phyloP scores from a whole-genome alignment of 305 asterid species.

The Caryopteris hybrid region DNA sequence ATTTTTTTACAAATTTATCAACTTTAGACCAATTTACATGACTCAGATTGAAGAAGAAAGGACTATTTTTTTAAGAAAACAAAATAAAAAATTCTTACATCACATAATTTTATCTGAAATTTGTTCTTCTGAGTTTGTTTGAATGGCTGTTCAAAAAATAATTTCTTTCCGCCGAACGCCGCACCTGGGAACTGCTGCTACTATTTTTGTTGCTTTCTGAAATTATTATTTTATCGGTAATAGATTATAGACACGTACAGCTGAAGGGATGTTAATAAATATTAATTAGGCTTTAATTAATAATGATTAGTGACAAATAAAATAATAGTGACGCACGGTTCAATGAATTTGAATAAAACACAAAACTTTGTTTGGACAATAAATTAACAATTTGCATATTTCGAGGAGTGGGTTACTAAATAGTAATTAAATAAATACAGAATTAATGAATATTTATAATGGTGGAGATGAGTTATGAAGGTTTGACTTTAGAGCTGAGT shows the following conservation, averaged over 20 bases:
- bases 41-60: constrained; percentile 16
- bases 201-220: constrained; percentile 33
- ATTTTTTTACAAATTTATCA: constrained; percentile 11
- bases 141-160: constrained; percentile 15
- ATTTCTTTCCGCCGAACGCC: constrained; percentile 86
- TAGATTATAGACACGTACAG: constrained; percentile 23
- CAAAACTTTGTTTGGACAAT: no score
- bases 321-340: constrained; percentile 19
- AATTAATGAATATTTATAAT: no score
- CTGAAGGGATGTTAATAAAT: constrained; percentile 1
- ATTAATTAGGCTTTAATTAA: constrained; percentile 11
- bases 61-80: no score
- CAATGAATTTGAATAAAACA: constrained; percentile 24
- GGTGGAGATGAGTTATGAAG: constrained; percentile 19
- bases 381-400: no score
- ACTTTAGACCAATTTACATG: constrained; percentile 17
- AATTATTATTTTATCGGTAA: constrained; percentile 1
- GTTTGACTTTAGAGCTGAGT: constrained; percentile 41
- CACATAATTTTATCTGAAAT: neutral
- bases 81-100: no score
- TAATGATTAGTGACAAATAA: constrained; percentile 19
- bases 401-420: no score
- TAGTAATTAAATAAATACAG: neutral
- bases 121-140: constrained; percentile 27
- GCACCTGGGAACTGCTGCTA: constrained; percentile 77